These are phyloP conservation scores for Parsonsia alboflavescens DNA, from an alignment of 257 asterid genomes.

Conservation along the genomic window DNA sequence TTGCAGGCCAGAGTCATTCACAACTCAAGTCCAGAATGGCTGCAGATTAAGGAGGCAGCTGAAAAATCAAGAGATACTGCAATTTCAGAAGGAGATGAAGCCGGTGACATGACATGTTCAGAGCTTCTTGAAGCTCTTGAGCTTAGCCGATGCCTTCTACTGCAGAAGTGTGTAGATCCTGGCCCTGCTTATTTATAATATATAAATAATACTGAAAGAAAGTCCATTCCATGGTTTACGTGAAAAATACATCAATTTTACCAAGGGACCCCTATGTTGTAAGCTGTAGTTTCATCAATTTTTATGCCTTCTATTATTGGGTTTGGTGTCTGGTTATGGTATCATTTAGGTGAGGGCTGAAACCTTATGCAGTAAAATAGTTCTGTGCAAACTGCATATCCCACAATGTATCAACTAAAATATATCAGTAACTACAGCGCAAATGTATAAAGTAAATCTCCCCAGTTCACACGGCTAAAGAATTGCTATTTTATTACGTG, in stretches of 20 bases:
- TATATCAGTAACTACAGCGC: not conserved
- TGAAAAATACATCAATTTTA: not conserved
- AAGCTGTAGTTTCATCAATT: not conserved
- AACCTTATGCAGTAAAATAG: not conserved
- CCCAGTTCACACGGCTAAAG: not conserved
- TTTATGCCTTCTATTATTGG: not conserved
- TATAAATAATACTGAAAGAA: not conserved
- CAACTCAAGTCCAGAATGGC: conserved; percentile 85
- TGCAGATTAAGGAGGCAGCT: conserved; percentile 87
- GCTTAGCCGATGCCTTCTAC: conserved; percentile 90
- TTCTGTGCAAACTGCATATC: not conserved
- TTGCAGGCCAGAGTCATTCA: conserved; percentile 91
- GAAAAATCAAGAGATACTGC: conserved; percentile 84
- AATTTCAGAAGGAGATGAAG: conserved; percentile 68
- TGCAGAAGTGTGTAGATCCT: conserved; percentile 65
- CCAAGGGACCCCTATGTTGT: not conserved
- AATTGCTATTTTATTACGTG: not conserved
- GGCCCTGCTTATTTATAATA: not conserved
- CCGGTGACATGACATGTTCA: conserved; percentile 87
- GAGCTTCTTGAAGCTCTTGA: conserved; percentile 99
- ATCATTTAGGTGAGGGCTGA: not conserved
- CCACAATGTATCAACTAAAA: not conserved
- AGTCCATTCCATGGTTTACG: not conserved
- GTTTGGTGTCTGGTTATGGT: not conserved
- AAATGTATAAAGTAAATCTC: not conserved